Evolutionary conservation across 1,284 basidiomycete genomes (phyloP).

Genomic region (Rhodotorula sp.): DNA sequence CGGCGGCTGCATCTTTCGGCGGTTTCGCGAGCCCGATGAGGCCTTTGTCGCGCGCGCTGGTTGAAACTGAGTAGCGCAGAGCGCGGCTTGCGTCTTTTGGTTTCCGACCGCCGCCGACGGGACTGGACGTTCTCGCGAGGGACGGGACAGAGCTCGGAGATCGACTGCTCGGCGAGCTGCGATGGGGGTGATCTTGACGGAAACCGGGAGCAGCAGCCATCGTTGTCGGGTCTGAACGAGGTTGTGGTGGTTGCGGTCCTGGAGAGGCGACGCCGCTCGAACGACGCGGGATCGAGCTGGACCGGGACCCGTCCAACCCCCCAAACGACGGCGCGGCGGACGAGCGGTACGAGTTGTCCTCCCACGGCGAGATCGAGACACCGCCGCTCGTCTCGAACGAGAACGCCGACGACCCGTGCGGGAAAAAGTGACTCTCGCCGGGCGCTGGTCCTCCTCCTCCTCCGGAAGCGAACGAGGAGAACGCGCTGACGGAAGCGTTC

Average conservation of each 20-base stretch:
- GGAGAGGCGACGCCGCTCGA: constrained; percentile 7
- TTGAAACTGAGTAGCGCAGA: constrained; percentile 14
- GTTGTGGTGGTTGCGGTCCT: neutral
- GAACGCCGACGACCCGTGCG: constrained; percentile 26
- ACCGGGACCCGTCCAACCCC: constrained; percentile 4
- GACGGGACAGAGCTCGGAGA: constrained; percentile 2
- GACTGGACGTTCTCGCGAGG: constrained; percentile 3
- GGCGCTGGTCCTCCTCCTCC: neutral
- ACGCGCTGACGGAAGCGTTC: constrained; percentile 20
- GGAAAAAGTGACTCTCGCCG: constrained; percentile 33
- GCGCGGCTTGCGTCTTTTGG: constrained; percentile 24
- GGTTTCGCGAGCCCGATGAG: constrained; percentile 37
- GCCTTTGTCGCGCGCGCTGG: constrained; percentile 22
- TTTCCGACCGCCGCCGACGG: constrained; percentile 25
- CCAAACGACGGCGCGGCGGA: constrained; percentile 7
- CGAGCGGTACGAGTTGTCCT: constrained; percentile 15
- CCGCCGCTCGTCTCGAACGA: constrained; percentile 29
- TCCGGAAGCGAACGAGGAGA: constrained; percentile 10
- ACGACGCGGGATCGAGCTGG: neutral
- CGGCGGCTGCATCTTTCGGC: constrained; percentile 6
- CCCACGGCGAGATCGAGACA: constrained; percentile 2
- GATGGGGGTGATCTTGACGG: neutral
- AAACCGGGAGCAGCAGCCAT: neutral
- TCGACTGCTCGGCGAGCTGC: neutral
- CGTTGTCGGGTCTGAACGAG: neutral